A percentile compares a stretch with the other conserved stretches of the same genome.
Evolutionary conservation across 108 stramenopile species (phyloP).

Genomic region (Fragilariopsis cylindrus): DNA sequence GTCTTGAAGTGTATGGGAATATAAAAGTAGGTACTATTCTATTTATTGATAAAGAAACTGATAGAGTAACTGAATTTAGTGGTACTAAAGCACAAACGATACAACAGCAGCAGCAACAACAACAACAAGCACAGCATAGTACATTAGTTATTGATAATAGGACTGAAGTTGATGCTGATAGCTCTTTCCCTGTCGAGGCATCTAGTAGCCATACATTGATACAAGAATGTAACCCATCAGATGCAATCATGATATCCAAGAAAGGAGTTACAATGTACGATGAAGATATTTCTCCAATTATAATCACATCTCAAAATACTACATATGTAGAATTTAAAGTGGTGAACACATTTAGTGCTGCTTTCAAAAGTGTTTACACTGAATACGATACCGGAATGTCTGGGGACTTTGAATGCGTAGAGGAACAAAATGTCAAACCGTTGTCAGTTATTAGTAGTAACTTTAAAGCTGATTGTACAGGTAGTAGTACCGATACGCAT

Average conservation of each 20-base stretch:
- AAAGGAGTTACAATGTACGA: not conserved
- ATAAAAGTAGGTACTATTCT: too few species aligned
- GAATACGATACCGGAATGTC: not conserved
- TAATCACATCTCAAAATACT: constrained; percentile 7
- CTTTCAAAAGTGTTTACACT: not conserved
- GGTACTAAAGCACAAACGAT: too few species aligned
- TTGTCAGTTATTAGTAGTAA: not conserved
- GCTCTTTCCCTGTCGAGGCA: too few species aligned
- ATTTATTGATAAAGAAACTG: too few species aligned
- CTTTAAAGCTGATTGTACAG: not conserved
- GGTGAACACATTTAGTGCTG: constrained; percentile 10
- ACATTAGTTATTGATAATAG: too few species aligned
- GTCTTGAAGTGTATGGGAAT: too few species aligned
- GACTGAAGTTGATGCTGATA: too few species aligned
- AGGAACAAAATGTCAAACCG: not conserved
- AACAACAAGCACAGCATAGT: too few species aligned
- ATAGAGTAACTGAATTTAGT: too few species aligned
- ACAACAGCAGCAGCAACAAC: too few species aligned
- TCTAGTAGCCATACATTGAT: too few species aligned
- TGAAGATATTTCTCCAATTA: not conserved
- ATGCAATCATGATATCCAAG: not conserved
- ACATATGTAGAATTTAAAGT: not conserved
- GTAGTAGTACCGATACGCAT: not conserved
- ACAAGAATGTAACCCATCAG: not conserved
- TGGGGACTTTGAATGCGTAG: not conserved